A percentile compares a stretch with the other conserved stretches of the same genome.
Conservation (phyloP, 1,284 basidiomycete species). For the Cutaneotrichosporon sp. region DNA sequence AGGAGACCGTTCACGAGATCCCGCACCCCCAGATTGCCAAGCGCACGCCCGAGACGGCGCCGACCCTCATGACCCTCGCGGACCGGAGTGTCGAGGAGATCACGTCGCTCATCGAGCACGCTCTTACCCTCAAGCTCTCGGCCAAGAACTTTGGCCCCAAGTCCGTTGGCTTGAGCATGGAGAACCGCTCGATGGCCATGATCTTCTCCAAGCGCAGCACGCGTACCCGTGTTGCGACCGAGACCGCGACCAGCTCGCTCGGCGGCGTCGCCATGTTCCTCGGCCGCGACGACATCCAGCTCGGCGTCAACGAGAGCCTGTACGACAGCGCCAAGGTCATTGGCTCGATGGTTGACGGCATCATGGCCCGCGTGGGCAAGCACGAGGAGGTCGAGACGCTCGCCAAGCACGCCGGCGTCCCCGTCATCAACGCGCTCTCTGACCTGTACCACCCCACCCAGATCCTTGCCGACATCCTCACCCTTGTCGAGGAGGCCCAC, state of each 20-base stretch:
- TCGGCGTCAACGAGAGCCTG: slow-evolving; percentile 90
- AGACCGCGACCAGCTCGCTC: slow-evolving; percentile 73
- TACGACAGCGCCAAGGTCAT: slow-evolving; percentile 82
- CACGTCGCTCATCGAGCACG: slow-evolving; percentile 31
- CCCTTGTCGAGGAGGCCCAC: slow-evolving; percentile 69
- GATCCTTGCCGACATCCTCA: slow-evolving; percentile 88
- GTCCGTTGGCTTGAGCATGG: slow-evolving; percentile 59
- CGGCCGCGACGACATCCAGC: slow-evolving; percentile 87
- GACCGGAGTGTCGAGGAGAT: slow-evolving; percentile 47
- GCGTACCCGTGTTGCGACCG: slow-evolving; percentile 84
- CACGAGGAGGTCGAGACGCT: slow-evolving; percentile 93
- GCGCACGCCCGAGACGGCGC: slow-evolving; percentile 21
- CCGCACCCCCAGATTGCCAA: background rate
- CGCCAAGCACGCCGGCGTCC: slow-evolving; percentile 83
- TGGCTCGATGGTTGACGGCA: slow-evolving; percentile 93
- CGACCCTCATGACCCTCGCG: slow-evolving; percentile 49
- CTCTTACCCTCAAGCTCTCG: slow-evolving; percentile 44
- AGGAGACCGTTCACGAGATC: background rate
- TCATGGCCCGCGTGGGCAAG: slow-evolving; percentile 92
- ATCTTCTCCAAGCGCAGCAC: slow-evolving; percentile 93
- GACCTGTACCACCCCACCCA: slow-evolving; percentile 97
- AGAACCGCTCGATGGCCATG: slow-evolving; percentile 80
- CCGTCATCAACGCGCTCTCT: slow-evolving; percentile 93
- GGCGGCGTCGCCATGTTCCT: slow-evolving; percentile 92
- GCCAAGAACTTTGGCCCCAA: slow-evolving; percentile 28